Conservation (phyloP, 106 monocot genomes). For the Dendrobium huoshanense region DNA sequence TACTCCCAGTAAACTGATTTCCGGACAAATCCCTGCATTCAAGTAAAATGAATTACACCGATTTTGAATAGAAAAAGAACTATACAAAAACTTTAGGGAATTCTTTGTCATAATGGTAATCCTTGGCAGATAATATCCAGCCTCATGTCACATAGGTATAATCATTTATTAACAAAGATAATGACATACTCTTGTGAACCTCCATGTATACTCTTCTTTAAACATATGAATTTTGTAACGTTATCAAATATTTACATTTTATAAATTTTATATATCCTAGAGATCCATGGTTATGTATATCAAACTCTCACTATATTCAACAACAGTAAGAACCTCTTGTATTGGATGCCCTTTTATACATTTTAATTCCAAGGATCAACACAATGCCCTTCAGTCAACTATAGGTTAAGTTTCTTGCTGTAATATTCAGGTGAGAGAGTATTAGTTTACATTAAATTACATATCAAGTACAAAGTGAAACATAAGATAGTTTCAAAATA, state of each 20-base stretch:
- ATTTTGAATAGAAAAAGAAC: neutral
- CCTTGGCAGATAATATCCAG: neutral
- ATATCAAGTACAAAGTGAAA: neutral
- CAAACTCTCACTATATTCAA: neutral
- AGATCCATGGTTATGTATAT: neutral
- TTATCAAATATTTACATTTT: neutral
- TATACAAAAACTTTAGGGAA: neutral
- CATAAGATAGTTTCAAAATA: too few relatives aligned
- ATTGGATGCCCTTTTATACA: neutral
- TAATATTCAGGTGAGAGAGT: neutral
- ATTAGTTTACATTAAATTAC: neutral
- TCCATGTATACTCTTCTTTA: neutral
- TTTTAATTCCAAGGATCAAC: neutral
- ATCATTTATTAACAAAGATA: neutral
- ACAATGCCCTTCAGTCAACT: neutral
- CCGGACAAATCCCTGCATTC: constrained; percentile 73
- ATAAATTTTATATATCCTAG: neutral
- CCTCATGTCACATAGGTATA: neutral
- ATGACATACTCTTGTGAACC: neutral
- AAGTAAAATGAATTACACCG: constrained; percentile 4
- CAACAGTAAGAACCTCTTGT: neutral
- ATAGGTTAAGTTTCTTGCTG: neutral
- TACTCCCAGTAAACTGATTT: constrained; percentile 70
- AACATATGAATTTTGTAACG: neutral
- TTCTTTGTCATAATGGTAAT: neutral